Evolutionary conservation across 805 yeast species (phyloP).

Genomic region (Kazachstania kunashirensis): DNA sequence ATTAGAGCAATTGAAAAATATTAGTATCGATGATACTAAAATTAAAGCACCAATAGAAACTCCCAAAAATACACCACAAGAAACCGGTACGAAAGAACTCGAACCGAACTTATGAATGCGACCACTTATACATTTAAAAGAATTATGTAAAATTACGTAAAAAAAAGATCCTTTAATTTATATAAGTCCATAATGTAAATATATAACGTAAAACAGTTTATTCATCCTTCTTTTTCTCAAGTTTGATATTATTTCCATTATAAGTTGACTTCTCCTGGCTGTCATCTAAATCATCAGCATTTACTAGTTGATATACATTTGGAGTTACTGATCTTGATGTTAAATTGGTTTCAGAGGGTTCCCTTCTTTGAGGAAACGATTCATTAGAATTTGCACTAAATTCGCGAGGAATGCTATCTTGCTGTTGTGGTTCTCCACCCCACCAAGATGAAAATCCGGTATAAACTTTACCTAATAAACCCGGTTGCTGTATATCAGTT

Average conservation of each 20-base stretch:
- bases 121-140: no score
- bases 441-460: constrained; percentile 31
- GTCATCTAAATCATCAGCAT: constrained; percentile 18
- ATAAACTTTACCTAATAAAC: constrained; percentile 28
- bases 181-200: no score
- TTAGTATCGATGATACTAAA: constrained; percentile 18
- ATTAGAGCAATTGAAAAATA: constrained; percentile 16
- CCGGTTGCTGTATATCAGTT: constrained; percentile 21
- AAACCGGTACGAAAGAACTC: no score
- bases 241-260: constrained; percentile 45
- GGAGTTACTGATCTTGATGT: constrained; percentile 26
- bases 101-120: no score
- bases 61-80: no score
- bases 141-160: no score
- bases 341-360: constrained; percentile 19
- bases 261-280: constrained; percentile 38
- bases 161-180: no score
- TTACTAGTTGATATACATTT: constrained; percentile 24
- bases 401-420: no score
- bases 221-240: constrained; percentile 31
- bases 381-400: background rate
- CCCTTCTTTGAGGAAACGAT: background rate
- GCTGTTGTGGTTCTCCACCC: constrained; percentile 10
- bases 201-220: no score
- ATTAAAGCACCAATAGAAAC: no score